A percentile compares a stretch with the other conserved stretches of the same genome.
Conservation (phyloP, 2,329 filamentous ascomycete genomes). For the Phialocephala subalpina region DNA sequence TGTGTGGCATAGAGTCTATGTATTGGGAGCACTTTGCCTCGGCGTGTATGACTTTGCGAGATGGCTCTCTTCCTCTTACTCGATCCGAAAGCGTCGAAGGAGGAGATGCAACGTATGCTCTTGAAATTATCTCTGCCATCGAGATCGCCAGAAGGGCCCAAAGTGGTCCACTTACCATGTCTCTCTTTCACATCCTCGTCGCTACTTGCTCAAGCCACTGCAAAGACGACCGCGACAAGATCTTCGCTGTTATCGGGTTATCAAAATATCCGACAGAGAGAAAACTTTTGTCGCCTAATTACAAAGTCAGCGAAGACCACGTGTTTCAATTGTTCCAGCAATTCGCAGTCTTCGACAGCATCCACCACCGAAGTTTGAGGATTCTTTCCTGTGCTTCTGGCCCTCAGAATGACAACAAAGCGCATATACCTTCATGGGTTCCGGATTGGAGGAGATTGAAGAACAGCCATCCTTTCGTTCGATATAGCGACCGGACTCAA, state of each 20-base stretch:
- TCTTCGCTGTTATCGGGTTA: not conserved
- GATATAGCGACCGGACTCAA: slow-evolving; percentile 1
- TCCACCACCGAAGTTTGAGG: not conserved
- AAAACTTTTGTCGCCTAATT: not conserved
- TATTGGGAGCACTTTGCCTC: not conserved
- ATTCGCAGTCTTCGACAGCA: not conserved
- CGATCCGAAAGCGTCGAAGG: not conserved
- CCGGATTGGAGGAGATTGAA: slow-evolving; percentile 8
- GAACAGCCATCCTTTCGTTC: slow-evolving; percentile 1
- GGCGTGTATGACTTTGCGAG: not conserved
- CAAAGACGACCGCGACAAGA: not conserved
- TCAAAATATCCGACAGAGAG: not conserved
- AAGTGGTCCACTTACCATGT: not conserved
- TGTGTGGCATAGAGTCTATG: not conserved
- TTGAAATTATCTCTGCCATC: not conserved
- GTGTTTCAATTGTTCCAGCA: not conserved
- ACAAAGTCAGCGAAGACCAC: not conserved
- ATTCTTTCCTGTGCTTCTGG: not conserved
- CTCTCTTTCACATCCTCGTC: not conserved
- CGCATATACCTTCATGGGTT: slow-evolving; percentile 4
- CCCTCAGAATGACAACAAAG: not conserved
- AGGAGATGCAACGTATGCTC: not conserved
- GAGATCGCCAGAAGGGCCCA: not conserved
- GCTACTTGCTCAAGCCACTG: not conserved
- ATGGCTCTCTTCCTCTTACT: not conserved